Base-by-base conservation (phyloP, 1,284 basidiomycete genomes). In the Jaminaea rosea region DNA sequence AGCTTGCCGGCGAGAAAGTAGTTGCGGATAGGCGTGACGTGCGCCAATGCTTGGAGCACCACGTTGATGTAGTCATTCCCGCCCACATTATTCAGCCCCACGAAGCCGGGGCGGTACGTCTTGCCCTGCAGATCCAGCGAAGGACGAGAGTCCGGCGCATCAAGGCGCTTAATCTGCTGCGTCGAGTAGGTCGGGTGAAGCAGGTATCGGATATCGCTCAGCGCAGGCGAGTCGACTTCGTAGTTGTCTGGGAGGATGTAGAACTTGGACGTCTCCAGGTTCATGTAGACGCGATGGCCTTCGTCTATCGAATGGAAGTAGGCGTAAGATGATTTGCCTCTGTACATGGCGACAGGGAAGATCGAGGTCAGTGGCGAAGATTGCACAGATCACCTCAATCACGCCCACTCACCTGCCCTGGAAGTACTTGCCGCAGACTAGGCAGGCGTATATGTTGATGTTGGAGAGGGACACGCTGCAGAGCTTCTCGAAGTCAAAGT, bases 401-500 rank as follows among this genome's bases (percentile, higher is more conserved):
- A n/a, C n/a, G n/a, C n/a, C n/a, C n/a, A n/a, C n/a, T n/a, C n/a
- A n/a, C 63, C 94, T 81, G 4, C 94, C 94, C 79, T 98, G 94
- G 70, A 96, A 98, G 77, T 97, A 98, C 76, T 94, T 96, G 50
- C 94, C 94, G 74, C 91, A 96, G 10, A 98, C 91, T 44, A 99
- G 83, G 72, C 94, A 99, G 21, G 89, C 90, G 69, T 99, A 99
- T 58, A 88, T 87, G 75, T 98, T 94, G 80, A 96, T 91, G 76
- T 96, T 94, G 26, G 88, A 88, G 44, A 90, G 79, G 26, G 88
- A 93, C 53, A 98, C 89, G 8, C 90, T 96, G 79, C 94, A 99
- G 26, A 98, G 81, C 79, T 93, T 90, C 78, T 99, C 94, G 72
- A 99, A 98, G 77, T 99, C 94, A 76, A 99, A 99, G 76, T 99